These are phyloP conservation scores for Stereum hirsutum DNA, from an alignment of 1,284 basidiomycete species.

Conservation along the genomic window DNA sequence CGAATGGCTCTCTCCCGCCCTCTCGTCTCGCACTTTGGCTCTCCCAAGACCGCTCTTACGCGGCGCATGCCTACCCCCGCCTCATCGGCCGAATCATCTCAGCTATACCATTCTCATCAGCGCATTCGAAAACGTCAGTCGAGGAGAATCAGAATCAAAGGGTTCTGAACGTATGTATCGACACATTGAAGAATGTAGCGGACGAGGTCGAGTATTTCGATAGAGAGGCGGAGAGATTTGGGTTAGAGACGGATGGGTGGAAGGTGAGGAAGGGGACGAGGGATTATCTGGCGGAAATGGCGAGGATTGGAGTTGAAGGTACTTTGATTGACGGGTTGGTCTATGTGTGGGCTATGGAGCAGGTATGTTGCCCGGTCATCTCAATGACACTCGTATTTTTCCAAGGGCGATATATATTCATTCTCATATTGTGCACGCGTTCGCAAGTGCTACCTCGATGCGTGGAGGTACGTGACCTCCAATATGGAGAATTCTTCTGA, in stretches of 20 bases:
- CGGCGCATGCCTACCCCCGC: constrained; percentile 54
- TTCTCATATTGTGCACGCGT: not conserved
- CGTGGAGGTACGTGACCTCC: constrained; percentile 48
- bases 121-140: constrained; percentile 21
- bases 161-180: constrained; percentile 40
- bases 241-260: constrained; percentile 39
- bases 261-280: constrained; percentile 49
- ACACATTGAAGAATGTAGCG: constrained; percentile 45
- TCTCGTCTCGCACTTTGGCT: constrained; percentile 48
- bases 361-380: constrained; percentile 24
- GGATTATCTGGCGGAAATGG: constrained; percentile 67
- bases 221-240: constrained; percentile 33
- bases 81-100: constrained; percentile 51
- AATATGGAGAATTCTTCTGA: constrained; percentile 9
- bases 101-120: constrained; percentile 37
- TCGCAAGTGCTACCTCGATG: constrained; percentile 44
- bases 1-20: constrained; percentile 35
- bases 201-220: constrained; percentile 58
- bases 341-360: constrained; percentile 75
- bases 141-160: constrained; percentile 29
- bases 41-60: constrained; percentile 61
- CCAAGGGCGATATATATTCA: constrained; percentile 13
- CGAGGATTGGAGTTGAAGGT: constrained; percentile 33
- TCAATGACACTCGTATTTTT: no score
- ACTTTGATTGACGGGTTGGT: constrained; percentile 56